Evolutionary conservation across 2,329 filamentous ascomycete genomes (phyloP), one percentile per base, ranked within the genome.

Genomic region (Colletotrichum sp.): DNA sequence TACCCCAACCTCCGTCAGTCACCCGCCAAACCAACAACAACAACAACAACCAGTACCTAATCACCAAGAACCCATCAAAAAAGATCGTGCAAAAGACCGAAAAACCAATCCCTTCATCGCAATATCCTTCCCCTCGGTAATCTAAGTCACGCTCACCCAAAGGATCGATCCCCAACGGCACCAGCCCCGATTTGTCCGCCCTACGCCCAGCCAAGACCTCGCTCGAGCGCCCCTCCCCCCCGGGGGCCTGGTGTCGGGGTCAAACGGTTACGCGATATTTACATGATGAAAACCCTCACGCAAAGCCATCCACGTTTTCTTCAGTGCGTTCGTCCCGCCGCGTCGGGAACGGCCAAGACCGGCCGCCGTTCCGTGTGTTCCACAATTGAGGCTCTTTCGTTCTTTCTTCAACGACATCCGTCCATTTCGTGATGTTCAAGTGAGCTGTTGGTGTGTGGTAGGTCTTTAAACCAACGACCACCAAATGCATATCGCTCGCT

Each of bases 211-310:
- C 69, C 61, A 75, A 75, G 68, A 72, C 72, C 24, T 55, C 38
- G 34, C 36, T 34, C 34, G 34, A 55, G 63, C 64, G 48, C 58
- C 72, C 34, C 58, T 32, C 16, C 30, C 32, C 30, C 28, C 15
- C 10, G 21, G 52, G 52, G 52, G 52, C 15, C 15, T 26, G 24
- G 21, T 34, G 13, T 36, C 28, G 18, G 52, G 70, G 55, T 36
- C 60, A 71, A 74, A 60, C 72, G 26, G 48, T 74, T 74, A 74
- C 72, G 72, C 60, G 72, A 74, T 74, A 66, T 75, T 75, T 75
- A 68, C 73, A 68, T 75, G 70, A 75, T 75, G 73, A 68, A 75
- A 75, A 75, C 43, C 72, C 57, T 61, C 68, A 63, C 43, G 16
- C 36, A 18, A 26, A 36, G 43, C 38, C 64, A n/a, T 21, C 61